Conservation (phyloP, 2,329 filamentous ascomycete species). For the Monosporascus sp. region DNA sequence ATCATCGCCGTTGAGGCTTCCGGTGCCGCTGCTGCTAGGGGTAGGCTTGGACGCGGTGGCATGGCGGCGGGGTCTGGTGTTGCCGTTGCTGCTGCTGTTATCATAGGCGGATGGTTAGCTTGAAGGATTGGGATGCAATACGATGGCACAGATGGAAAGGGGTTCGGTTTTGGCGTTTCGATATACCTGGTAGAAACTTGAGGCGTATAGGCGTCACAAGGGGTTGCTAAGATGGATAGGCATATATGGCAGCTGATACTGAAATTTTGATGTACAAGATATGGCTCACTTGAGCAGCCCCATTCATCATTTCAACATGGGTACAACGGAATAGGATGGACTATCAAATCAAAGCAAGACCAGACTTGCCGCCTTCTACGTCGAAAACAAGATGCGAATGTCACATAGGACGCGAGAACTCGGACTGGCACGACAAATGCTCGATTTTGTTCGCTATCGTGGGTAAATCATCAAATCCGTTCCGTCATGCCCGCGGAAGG, state of each 20-base stretch:
- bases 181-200: too few species aligned
- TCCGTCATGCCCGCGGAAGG: slow-evolving; percentile 20
- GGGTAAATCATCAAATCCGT: slow-evolving; percentile 27
- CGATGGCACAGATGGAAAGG: too few species aligned
- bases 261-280: background rate
- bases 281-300: background rate
- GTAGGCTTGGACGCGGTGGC: slow-evolving; percentile 5
- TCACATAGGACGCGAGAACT: slow-evolving; percentile 1
- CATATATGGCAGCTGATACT: background rate
- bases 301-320: background rate
- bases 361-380: background rate
- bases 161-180: too few species aligned
- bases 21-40: slow-evolving; percentile 8
- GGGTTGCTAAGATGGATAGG: too few species aligned
- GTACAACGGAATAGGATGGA: too few species aligned
- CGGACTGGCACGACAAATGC: slow-evolving; percentile 19
- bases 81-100: slow-evolving; percentile 2
- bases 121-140: too few species aligned
- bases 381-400: slow-evolving; percentile 7
- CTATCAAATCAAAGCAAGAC: background rate
- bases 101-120: background rate
- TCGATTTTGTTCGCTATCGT: slow-evolving; percentile 30
- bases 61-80: slow-evolving; percentile 5
- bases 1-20: slow-evolving; percentile 21
- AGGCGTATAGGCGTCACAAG: too few species aligned